Percentiles rank a stretch among this genome's conserved stretches.
phyloP scores from a whole-genome alignment of 2,329 filamentous ascomycete genomes.

The Neophaeococcomyces aloes region DNA sequence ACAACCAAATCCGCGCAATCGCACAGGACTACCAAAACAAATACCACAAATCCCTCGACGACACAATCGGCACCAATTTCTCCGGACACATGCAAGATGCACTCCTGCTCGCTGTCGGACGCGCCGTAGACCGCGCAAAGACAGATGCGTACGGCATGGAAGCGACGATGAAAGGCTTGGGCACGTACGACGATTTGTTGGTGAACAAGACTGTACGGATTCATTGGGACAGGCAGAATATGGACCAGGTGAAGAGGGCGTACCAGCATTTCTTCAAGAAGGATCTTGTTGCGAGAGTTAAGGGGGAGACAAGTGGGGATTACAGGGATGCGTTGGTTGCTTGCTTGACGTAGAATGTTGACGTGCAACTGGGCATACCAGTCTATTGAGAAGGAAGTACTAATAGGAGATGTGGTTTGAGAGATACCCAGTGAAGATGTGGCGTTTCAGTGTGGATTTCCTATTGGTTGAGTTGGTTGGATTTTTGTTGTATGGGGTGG shows the following conservation, averaged over 20 bases:
- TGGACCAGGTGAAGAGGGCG: constrained; percentile 67
- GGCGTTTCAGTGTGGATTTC: too few relatives aligned
- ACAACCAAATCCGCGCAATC: constrained; percentile 77
- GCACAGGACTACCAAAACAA: constrained; percentile 61
- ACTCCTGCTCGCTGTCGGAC: constrained; percentile 65
- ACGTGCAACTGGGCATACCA: neutral
- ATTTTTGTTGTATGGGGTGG: too few relatives aligned
- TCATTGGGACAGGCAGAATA: constrained; percentile 70
- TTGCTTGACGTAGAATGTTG: constrained; percentile 34
- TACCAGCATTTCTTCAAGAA: constrained; percentile 62
- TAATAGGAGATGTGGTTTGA: too few relatives aligned
- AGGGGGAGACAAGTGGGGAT: constrained; percentile 75
- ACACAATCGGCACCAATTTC: constrained; percentile 70
- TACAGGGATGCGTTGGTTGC: constrained; percentile 69
- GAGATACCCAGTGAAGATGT: too few relatives aligned
- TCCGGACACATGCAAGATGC: constrained; percentile 86
- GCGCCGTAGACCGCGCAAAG: constrained; percentile 69
- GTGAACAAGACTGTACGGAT: constrained; percentile 65
- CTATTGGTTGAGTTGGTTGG: too few relatives aligned
- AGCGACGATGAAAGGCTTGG: constrained; percentile 72
- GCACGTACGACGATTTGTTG: constrained; percentile 75
- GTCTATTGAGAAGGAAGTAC: too few relatives aligned
- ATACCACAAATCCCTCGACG: constrained; percentile 60
- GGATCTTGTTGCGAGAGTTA: constrained; percentile 59
- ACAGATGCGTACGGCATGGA: constrained; percentile 76